Percentiles rank a stretch among this genome's conserved stretches.
These are phyloP conservation scores for Crassisporium funariophilum DNA, from an alignment of 768 basidiomycete genomes.

Conservation along the genomic window DNA sequence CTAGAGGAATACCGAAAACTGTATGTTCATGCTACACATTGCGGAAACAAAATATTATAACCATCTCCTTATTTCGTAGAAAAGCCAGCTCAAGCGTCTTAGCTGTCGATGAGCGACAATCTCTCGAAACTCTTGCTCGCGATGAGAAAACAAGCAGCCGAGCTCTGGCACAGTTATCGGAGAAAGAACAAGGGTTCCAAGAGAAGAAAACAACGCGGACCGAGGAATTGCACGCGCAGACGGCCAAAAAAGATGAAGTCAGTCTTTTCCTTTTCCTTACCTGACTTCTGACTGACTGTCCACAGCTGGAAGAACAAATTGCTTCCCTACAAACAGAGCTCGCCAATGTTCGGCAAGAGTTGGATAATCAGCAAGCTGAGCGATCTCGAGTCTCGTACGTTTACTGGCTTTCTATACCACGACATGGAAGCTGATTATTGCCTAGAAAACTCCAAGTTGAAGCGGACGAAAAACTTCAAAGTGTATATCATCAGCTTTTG, in stretches of 20 bases:
- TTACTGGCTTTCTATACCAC: neutral
- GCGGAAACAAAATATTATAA: neutral
- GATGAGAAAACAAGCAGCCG: conserved; percentile 79
- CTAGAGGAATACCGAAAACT: conserved; percentile 85
- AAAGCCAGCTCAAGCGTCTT: conserved; percentile 79
- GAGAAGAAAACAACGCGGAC: conserved; percentile 56
- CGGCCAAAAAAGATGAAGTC: conserved; percentile 61
- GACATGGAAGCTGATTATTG: no score
- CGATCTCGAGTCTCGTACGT: conserved; percentile 75
- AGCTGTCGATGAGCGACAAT: conserved; percentile 86
- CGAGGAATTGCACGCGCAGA: conserved; percentile 54
- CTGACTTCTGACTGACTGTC: neutral
- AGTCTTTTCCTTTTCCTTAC: conserved; percentile 9
- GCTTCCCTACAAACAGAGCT: conserved; percentile 59
- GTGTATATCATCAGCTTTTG: conserved; percentile 78
- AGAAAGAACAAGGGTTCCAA: conserved; percentile 67
- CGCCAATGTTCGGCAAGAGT: conserved; percentile 67
- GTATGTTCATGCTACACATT: conserved; percentile 49
- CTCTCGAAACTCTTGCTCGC: conserved; percentile 75
- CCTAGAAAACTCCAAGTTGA: conserved; percentile 86
- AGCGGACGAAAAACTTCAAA: conserved; percentile 87
- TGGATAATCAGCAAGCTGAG: conserved; percentile 87
- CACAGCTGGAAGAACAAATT: conserved; percentile 64
- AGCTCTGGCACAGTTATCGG: conserved; percentile 62
- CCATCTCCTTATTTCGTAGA: conserved; percentile 37